phyloP scores from a whole-genome alignment of 768 basidiomycete species.

The Plicaturopsis crispa region DNA sequence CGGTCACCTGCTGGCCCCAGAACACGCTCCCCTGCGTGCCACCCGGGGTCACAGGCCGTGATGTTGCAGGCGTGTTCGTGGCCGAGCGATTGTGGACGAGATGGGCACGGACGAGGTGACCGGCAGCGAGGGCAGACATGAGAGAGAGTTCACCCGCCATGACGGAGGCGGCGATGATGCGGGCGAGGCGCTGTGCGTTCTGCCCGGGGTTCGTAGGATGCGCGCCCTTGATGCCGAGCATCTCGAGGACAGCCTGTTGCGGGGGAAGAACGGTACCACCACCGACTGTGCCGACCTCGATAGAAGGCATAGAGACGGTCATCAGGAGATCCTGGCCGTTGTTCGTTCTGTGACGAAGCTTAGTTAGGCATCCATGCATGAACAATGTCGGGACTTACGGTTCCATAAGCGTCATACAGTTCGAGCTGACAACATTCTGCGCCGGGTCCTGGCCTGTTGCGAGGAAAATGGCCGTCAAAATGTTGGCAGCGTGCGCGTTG shows the following conservation, averaged over 20 bases:
- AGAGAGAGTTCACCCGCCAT: constrained; percentile 97
- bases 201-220: constrained; percentile 81
- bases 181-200: constrained; percentile 85
- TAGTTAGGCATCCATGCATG: constrained; percentile 2
- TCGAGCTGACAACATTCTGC: constrained; percentile 97
- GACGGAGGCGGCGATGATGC: constrained; percentile 85
- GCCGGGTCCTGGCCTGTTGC: constrained; percentile 99
- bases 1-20: constrained; percentile 22
- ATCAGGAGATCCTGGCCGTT: constrained; percentile 86
- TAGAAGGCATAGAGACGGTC: constrained; percentile 96
- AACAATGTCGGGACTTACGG: constrained; percentile 52
- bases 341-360: constrained; percentile 54
- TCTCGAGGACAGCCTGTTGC: constrained; percentile 83
- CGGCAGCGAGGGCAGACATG: constrained; percentile 88
- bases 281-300: constrained; percentile 97
- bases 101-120: constrained; percentile 90
- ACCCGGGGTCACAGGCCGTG: constrained; percentile 56
- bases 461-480: constrained; percentile 89
- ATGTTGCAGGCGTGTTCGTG: constrained; percentile 66
- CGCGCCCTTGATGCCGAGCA: constrained; percentile 90
- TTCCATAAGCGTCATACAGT: constrained; percentile 99
- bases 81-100: constrained; percentile 87
- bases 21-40: constrained; percentile 11
- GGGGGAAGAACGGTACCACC: constrained; percentile 92
- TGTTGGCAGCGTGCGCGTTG: constrained; percentile 98